A percentile compares a stretch with the other conserved stretches of the same genome.
These are phyloP conservation scores for Blepharisma stoltei DNA, from an alignment of 73 alveolate species.

Conservation along the genomic window DNA sequence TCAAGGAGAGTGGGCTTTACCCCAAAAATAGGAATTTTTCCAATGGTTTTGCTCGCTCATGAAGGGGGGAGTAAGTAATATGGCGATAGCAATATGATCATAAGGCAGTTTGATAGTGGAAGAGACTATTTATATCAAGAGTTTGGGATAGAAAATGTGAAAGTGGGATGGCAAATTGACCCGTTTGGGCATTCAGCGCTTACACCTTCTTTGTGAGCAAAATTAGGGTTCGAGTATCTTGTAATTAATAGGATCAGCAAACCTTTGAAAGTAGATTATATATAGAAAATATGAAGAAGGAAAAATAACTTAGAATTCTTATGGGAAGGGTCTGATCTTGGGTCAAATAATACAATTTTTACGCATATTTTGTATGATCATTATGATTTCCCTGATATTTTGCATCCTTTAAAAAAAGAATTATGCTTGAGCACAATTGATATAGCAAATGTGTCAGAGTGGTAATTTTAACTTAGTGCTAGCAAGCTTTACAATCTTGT, in stretches of 20 bases:
- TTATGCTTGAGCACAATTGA: neutral
- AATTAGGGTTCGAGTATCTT: constrained; percentile 47
- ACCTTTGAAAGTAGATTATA: neutral
- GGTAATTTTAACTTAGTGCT: neutral
- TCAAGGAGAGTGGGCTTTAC: no score
- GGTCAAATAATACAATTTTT: neutral
- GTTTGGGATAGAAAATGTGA: constrained; percentile 61
- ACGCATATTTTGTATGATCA: neutral
- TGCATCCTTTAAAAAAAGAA: neutral
- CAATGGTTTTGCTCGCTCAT: no score
- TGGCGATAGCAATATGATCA: no score
- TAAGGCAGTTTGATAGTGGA: constrained; percentile 63
- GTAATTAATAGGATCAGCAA: constrained; percentile 42
- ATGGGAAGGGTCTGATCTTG: neutral
- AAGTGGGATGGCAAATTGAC: constrained; percentile 82
- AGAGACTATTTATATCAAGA: constrained; percentile 62
- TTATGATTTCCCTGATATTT: neutral
- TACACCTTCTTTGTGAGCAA: constrained; percentile 42
- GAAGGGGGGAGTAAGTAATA: no score
- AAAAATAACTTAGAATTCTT: neutral
- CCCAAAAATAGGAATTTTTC: no score
- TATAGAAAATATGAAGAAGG: neutral
- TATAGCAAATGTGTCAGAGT: neutral
- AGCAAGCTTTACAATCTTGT: neutral
- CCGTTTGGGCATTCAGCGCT: constrained; percentile 77